Base-by-base conservation (phyloP, 768 basidiomycete genomes). In the Tricholoma matsutake region DNA sequence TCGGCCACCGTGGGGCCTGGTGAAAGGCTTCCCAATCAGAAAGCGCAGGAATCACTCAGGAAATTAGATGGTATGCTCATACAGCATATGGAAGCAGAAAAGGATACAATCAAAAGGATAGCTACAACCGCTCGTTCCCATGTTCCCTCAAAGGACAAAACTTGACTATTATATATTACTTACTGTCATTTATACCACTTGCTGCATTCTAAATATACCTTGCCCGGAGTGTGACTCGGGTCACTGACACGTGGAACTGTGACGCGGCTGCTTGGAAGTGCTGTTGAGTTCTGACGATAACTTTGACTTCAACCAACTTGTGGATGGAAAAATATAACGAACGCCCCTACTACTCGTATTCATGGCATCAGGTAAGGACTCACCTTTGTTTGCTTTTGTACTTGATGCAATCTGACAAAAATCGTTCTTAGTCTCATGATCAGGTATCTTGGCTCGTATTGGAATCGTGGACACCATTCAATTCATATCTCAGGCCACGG, bases 41-140 rank as follows among this genome's bases (percentile, higher is more conserved):
- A 70, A 45, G 81, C 79, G 61, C 77, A 84, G 64, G 86, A 89
- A 72, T 85, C 86, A 29, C 70, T 87, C 62, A 79, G 75, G 74
- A 83, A 80, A 73, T 75, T 94, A 64, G 91, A 94, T 70, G 92
- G 91, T 63, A 82, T 94, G 85, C 75, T 94, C 56, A 75, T 86
- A 57, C 86, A 88, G 71, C 92, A 94, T 70, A 89, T 94, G 78
- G 89, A 90, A 74, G 81, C 86, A 56, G 92, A 94, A 75, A 86
- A 86, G 76, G 88, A 92, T 68, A 86, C 84, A 34, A 80, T 94
- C 67, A 88, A 83, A 76, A 80, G 85, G 74, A 92, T 94, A 70
- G 87, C 92, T 20, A 77, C 78, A 28, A 79, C 74, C 31, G 65
- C 64, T 63, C 65, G 64, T 58, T 66, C 69, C 20, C 68, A 65